Conservation (phyloP, 805 yeast species). For the Suhomyces vadensis region DNA sequence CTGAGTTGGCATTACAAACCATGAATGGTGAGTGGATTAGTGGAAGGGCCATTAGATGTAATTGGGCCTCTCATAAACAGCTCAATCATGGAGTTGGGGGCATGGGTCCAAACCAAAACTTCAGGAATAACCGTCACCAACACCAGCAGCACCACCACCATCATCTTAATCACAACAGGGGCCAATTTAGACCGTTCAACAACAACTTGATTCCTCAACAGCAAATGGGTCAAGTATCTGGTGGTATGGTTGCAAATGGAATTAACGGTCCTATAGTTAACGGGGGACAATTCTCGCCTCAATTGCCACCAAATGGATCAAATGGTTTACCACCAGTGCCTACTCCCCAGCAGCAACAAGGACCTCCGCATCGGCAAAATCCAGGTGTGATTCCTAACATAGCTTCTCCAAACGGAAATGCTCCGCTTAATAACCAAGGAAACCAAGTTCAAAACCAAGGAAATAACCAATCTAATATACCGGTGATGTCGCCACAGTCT, state of each 20-base stretch:
- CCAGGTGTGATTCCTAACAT: conserved; percentile 3
- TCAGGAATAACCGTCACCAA: conserved; percentile 8
- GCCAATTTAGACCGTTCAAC: conserved; percentile 17
- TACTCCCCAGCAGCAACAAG: conserved; percentile 9
- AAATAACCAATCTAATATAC: conserved; percentile 17
- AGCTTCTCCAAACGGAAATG: conserved; percentile 10
- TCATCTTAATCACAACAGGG: conserved; percentile 7
- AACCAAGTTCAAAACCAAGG: conserved; percentile 2
- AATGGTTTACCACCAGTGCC: conserved; percentile 8
- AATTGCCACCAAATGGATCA: background rate
- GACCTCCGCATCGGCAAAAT: background rate
- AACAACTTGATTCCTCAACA: conserved; percentile 14
- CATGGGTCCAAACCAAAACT: conserved; percentile 10
- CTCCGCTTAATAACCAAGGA: background rate
- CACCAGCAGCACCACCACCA: conserved; percentile 6
- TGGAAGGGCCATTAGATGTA: conserved; percentile 77
- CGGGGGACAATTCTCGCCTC: conserved; percentile 4
- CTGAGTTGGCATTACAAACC: conserved; percentile 66
- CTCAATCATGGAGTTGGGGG: conserved; percentile 13
- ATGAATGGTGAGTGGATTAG: conserved; percentile 75
- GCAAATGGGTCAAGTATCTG: conserved; percentile 6
- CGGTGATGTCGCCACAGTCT: conserved; percentile 51
- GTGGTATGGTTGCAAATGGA: background rate
- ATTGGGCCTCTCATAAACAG: conserved; percentile 83
- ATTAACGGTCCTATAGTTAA: background rate